Evolutionary conservation across 306 rosid species (phyloP).

Genomic region (Datisca glomerata): DNA sequence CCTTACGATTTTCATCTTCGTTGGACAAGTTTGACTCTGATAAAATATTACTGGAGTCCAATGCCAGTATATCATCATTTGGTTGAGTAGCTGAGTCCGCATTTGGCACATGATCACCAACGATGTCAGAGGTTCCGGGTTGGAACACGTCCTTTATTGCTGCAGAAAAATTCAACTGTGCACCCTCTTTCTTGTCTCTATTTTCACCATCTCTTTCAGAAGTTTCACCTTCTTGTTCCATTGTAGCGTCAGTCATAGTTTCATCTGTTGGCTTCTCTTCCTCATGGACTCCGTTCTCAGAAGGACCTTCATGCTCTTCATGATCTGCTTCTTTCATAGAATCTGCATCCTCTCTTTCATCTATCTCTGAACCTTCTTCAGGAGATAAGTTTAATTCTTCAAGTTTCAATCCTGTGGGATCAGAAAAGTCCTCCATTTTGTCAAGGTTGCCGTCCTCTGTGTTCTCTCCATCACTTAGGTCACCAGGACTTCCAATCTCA

Average conservation of each 20-base stretch:
- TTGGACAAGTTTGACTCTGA: conserved; percentile 39
- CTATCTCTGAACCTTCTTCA: conserved; percentile 39
- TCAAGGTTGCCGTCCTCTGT: conserved; percentile 37
- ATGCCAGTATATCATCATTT: conserved; percentile 30
- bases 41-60: conserved; percentile 25
- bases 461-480: conserved; percentile 33
- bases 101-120: conserved; percentile 27
- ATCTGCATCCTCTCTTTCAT: conserved; percentile 33
- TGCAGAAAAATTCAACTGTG: conserved; percentile 24
- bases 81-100: conserved; percentile 36
- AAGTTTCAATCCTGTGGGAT: conserved; percentile 39
- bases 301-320: conserved; percentile 27
- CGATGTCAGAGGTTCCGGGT: conserved; percentile 22
- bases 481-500: conserved; percentile 23
- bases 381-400: conserved; percentile 43
- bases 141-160: conserved; percentile 27
- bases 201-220: conserved; percentile 36
- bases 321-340: conserved; percentile 39
- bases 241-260: conserved; percentile 47
- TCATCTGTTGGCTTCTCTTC: conserved; percentile 50
- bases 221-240: conserved; percentile 31
- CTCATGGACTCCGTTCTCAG: conserved; percentile 25
- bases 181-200: conserved; percentile 32
- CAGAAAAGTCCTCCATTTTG: conserved; percentile 44
- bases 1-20: conserved; percentile 26